phyloP scores from a whole-genome alignment of 306 rosid genomes.

The Lupinus albus region DNA sequence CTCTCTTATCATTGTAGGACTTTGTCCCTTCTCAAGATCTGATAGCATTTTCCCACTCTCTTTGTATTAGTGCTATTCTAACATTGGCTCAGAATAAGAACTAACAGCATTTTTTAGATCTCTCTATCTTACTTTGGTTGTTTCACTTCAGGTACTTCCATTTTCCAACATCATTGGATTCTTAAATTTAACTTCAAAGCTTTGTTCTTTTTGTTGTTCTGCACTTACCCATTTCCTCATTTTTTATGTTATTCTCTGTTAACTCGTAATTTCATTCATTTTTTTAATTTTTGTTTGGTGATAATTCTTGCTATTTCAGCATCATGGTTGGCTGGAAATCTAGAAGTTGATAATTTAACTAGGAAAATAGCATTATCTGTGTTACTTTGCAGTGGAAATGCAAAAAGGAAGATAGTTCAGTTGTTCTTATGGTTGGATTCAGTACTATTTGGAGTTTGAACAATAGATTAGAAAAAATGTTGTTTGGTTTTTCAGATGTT shows the following conservation, averaged over 20 bases:
- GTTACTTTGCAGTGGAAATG: too few relatives aligned
- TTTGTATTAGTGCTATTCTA: too few relatives aligned
- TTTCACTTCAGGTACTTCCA: conserved; percentile 49
- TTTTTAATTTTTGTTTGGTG: too few relatives aligned
- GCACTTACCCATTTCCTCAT: conserved; percentile 18
- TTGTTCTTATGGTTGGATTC: too few relatives aligned
- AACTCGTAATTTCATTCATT: too few relatives aligned
- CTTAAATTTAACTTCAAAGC: neutral
- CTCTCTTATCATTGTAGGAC: conserved; percentile 9
- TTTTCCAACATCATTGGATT: conserved; percentile 36
- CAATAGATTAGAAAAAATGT: too few relatives aligned
- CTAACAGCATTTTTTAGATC: conserved; percentile 44
- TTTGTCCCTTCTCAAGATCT: conserved; percentile 61
- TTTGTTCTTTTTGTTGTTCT: conserved; percentile 7
- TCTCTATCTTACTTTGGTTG: conserved; percentile 46
- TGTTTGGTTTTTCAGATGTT: too few relatives aligned
- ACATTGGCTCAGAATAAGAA: conserved; percentile 23
- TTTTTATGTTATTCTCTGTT: conserved; percentile 10
- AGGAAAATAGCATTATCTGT: too few relatives aligned
- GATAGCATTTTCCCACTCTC: conserved; percentile 40
- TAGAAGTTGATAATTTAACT: too few relatives aligned
- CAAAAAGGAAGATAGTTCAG: too few relatives aligned
- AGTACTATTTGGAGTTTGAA: too few relatives aligned
- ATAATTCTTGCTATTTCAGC: conserved; percentile 19
- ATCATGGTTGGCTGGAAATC: too few relatives aligned